A percentile compares a stretch with the other conserved stretches of the same genome.
These are phyloP conservation scores for Erucastrum elatum DNA, from an alignment of 345 rosid genomes.

Conservation along the genomic window DNA sequence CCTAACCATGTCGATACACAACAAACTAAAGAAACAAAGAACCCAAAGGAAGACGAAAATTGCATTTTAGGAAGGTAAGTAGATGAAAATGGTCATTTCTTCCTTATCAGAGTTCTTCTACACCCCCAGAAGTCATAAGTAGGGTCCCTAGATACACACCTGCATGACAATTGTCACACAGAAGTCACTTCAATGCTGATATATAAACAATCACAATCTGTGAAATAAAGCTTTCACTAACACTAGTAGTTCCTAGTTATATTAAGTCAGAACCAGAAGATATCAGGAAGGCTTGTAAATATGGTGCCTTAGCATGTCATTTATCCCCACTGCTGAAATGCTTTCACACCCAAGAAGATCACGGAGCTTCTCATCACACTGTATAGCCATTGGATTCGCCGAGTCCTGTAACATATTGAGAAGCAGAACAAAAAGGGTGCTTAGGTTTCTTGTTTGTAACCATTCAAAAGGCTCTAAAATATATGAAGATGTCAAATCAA, in stretches of 20 bases:
- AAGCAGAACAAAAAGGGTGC: background rate
- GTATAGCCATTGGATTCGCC: conserved; percentile 70
- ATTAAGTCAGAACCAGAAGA: conserved; percentile 41
- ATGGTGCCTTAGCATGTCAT: conserved; percentile 72
- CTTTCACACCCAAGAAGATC: conserved; percentile 89
- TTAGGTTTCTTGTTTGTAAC: conserved; percentile 5
- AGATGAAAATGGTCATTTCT: conserved; percentile 33
- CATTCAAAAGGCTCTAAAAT: background rate
- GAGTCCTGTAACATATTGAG: conserved; percentile 55
- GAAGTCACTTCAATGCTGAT: conserved; percentile 5
- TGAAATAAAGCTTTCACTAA: conserved; percentile 5
- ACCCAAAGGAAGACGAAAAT: conserved; percentile 32
- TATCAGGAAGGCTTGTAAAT: conserved; percentile 63
- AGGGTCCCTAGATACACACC: conserved; percentile 49
- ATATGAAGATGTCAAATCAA: too few species aligned
- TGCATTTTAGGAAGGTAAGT: conserved; percentile 27
- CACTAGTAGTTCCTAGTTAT: conserved; percentile 42
- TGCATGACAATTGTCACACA: conserved; percentile 34
- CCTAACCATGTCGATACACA: conserved; percentile 54
- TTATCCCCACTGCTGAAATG: conserved; percentile 83
- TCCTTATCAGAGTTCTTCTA: conserved; percentile 45
- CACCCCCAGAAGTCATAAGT: conserved; percentile 28
- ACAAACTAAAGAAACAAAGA: conserved; percentile 30
- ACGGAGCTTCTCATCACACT: conserved; percentile 71
- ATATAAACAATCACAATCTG: background rate